A percentile compares a stretch with the other conserved stretches of the same genome.
Conservation (phyloP, 1,284 basidiomycete species). For the Apiotrichum brassicae region DNA sequence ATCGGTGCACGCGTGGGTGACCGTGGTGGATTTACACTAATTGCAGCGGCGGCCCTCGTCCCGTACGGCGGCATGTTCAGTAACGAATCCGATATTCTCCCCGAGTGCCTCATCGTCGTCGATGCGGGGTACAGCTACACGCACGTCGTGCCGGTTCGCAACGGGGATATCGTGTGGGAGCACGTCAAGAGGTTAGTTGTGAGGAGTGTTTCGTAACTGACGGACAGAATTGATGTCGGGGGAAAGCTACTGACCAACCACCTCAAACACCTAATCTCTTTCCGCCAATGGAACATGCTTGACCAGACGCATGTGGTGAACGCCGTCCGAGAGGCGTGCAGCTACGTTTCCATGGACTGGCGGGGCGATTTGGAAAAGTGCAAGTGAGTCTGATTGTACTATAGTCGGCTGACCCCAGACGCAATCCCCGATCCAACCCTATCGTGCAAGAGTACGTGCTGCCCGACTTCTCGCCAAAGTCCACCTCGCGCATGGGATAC, state of each 20-base stretch:
- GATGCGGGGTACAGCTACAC: conserved; percentile 91
- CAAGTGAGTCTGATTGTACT: conserved; percentile 54
- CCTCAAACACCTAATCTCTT: conserved; percentile 85
- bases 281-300: conserved; percentile 97
- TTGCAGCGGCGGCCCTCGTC: conserved; percentile 65
- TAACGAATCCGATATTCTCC: conserved; percentile 49
- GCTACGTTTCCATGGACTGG: conserved; percentile 75
- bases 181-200: conserved; percentile 66
- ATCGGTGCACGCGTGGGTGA: conserved; percentile 68
- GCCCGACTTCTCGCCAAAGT: conserved; percentile 70
- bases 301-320: conserved; percentile 86
- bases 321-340: conserved; percentile 77
- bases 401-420: conserved; percentile 14
- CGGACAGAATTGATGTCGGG: conserved; percentile 74
- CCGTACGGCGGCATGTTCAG: conserved; percentile 63
- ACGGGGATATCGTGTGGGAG: conserved; percentile 65
- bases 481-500: conserved; percentile 54
- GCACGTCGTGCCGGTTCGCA: conserved; percentile 78
- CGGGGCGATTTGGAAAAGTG: conserved; percentile 67
- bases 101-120: conserved; percentile 75
- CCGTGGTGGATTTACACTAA: background rate
- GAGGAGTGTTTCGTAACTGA: conserved; percentile 1
- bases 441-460: conserved; percentile 83
- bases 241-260: conserved; percentile 93
- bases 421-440: conserved; percentile 49